Base-by-base conservation (phyloP, 805 yeast species). In the Barnettozyma californica region DNA sequence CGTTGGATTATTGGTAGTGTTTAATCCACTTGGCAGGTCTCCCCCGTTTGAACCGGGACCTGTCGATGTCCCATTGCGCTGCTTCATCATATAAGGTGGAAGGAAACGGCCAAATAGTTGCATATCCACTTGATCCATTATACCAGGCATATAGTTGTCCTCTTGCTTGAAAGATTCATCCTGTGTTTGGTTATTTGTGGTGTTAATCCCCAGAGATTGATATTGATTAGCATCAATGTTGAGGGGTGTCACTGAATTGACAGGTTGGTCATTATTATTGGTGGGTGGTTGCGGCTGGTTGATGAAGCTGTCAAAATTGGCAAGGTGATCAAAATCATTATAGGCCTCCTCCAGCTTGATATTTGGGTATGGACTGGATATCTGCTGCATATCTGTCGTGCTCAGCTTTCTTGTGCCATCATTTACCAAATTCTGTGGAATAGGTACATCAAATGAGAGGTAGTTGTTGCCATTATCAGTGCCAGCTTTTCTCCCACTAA, bases 51-150 rank as follows among this genome's bases (percentile, higher is more conserved):
- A 53, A 42, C 63, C 64, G 1, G 63, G 63, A 2, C 62, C 63
- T 5, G 41, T 43, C 1, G 18, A 16, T 9, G 55, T 46, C 20
- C 61, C 61, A 47, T 52, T 51, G 20, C 65, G 56, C 33, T 62
- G 54, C 45, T 67, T 66, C 39, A 82, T 71, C 95, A 87, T 87
- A 61, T 86, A 87, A 3, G 95, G 94, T 2, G 96, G 96, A 43
- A 87, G 62, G 53, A 85, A 83, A 36, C 87, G 69, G 1, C 96
- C 97, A 70, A 89, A 89, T 18, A 89, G 75, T 60, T 87, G 91
- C 60, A 87, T 80, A 62, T 89, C 97, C 42, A 89, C 66, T 55
- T 84, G 86, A 63, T 89, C 96, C 73, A 89, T 84, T 39, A 87
- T 83, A 5, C 95, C 94, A 1, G 94, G 88, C 52, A 86, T 74